Evolutionary conservation across 179 eudicot genomes (phyloP).

Genomic region (Camellia oleifera): DNA sequence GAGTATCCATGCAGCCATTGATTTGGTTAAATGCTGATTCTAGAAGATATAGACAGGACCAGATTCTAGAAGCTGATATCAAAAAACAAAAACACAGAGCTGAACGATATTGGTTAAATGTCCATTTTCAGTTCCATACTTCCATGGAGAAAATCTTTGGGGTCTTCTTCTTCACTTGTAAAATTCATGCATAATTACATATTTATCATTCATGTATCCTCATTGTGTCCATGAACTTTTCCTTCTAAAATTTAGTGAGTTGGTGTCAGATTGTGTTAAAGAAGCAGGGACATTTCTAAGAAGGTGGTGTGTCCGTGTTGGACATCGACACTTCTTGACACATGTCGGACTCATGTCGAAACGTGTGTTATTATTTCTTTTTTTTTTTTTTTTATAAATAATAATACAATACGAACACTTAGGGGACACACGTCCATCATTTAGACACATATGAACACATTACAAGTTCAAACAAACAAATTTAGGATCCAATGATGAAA

Average conservation of each 20-base stretch:
- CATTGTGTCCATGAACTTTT: background rate
- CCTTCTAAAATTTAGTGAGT: background rate
- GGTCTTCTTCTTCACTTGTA: too few species aligned
- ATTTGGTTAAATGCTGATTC: background rate
- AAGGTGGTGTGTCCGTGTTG: too few species aligned
- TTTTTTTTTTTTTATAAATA: too few species aligned
- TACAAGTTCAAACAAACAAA: too few species aligned
- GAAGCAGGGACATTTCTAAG: too few species aligned
- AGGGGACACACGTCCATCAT: too few species aligned
- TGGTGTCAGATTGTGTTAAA: background rate
- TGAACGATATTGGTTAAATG: background rate
- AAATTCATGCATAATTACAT: background rate
- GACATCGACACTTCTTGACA: too few species aligned
- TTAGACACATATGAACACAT: too few species aligned
- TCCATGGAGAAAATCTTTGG: background rate
- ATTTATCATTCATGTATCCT: background rate
- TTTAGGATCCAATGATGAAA: too few species aligned
- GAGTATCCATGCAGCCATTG: background rate
- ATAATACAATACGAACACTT: too few species aligned
- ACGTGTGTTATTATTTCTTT: too few species aligned
- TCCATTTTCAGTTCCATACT: background rate
- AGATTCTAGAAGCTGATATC: background rate
- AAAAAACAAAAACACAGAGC: background rate
- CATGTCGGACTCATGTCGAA: too few species aligned
- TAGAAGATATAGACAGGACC: background rate